Conservation (phyloP, 306 rosid species). For the Ochetophila trinervis region DNA sequence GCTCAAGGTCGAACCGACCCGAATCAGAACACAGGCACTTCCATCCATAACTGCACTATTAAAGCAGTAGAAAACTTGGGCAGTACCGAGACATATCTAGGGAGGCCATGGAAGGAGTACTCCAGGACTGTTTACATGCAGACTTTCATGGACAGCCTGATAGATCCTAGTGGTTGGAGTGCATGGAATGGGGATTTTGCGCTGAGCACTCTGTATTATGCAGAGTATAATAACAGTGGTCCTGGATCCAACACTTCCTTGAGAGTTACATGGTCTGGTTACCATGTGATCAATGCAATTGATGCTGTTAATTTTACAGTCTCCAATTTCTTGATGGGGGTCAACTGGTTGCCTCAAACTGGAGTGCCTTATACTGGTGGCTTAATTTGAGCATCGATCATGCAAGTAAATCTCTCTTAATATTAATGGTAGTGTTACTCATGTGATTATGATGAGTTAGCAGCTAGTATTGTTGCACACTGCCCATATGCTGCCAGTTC, state of each 20-base stretch:
- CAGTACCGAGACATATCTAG: slow-evolving; percentile 24
- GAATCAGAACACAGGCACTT: slow-evolving; percentile 19
- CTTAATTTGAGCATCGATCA: background rate
- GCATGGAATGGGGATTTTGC: slow-evolving; percentile 5
- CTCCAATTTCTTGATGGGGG: slow-evolving; percentile 21
- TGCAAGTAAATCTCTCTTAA: background rate
- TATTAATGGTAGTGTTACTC: no score
- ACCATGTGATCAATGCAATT: slow-evolving; percentile 10
- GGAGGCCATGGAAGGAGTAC: slow-evolving; percentile 27
- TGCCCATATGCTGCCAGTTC: no score
- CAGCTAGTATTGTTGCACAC: no score
- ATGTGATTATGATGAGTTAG: no score
- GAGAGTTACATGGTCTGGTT: slow-evolving; percentile 21
- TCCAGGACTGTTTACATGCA: slow-evolving; percentile 25
- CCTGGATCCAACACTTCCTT: background rate
- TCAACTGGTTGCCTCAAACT: slow-evolving; percentile 21
- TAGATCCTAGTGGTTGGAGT: slow-evolving; percentile 18
- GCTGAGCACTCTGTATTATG: background rate
- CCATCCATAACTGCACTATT: slow-evolving; percentile 26
- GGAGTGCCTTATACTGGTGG: slow-evolving; percentile 23
- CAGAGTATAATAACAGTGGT: slow-evolving; percentile 21
- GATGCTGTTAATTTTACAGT: slow-evolving; percentile 24
- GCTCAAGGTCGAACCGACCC: slow-evolving; percentile 27
- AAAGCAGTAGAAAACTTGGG: slow-evolving; percentile 4
- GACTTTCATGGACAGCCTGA: slow-evolving; percentile 3